Conservation (phyloP, 2,329 filamentous ascomycete species). For the Cercospora canescens region DNA sequence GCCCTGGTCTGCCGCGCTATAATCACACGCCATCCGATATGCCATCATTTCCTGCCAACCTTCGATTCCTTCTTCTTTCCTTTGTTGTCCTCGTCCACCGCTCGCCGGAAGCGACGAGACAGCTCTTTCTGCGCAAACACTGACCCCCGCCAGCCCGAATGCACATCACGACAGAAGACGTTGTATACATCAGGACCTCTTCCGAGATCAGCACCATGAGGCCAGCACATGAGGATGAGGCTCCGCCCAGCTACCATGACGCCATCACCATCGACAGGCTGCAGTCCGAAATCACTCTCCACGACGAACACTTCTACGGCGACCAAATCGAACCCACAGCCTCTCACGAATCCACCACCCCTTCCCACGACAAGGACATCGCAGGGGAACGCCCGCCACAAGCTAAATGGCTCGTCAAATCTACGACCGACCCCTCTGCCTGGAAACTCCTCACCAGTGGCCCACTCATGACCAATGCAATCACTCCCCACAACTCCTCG, state of each 20-base stretch:
- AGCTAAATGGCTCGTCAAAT: constrained; percentile 21
- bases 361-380: neutral
- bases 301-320: constrained; percentile 14
- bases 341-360: neutral
- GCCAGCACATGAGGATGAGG: constrained; percentile 2
- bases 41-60: constrained; percentile 10
- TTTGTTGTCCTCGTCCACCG: neutral
- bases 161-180: constrained; percentile 11
- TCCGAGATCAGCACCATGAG: constrained; percentile 10
- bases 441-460: constrained; percentile 22
- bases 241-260: constrained; percentile 19
- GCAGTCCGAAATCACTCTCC: constrained; percentile 2
- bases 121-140: neutral
- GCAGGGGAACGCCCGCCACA: constrained; percentile 6
- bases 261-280: constrained; percentile 11
- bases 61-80: neutral
- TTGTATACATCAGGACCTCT: constrained; percentile 15
- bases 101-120: neutral
- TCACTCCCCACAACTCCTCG: constrained; percentile 12
- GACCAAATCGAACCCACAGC: constrained; percentile 10
- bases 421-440: constrained; percentile 14
- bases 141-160: neutral
- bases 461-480: constrained; percentile 24
- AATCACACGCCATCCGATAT: constrained; percentile 5
- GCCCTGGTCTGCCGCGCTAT: neutral